A percentile compares a stretch with the other conserved stretches of the same genome.
Evolutionary conservation across 2,329 filamentous ascomycete genomes (phyloP).

Genomic region (Pseudocercospora vitis): DNA sequence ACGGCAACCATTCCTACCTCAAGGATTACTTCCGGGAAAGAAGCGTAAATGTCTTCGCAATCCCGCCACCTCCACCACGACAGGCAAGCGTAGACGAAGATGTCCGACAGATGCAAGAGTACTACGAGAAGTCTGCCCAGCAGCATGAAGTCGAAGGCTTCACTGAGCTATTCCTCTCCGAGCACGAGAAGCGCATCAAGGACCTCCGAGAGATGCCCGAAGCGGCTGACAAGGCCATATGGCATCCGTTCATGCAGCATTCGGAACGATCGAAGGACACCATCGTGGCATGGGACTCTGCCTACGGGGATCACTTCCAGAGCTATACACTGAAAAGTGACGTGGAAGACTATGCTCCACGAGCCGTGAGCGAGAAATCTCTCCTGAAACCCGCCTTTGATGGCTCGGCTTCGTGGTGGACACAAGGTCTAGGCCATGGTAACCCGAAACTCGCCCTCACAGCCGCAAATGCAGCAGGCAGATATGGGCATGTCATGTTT

Average conservation of each 20-base stretch:
- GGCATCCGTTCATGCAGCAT: constrained; percentile 88
- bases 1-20: constrained; percentile 69
- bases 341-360: constrained; percentile 3
- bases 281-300: constrained; percentile 77
- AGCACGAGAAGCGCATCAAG: constrained; percentile 58
- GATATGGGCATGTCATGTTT: constrained; percentile 89
- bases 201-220: constrained; percentile 62
- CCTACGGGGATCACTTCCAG: constrained; percentile 76
- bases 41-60: constrained; percentile 56
- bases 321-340: constrained; percentile 41
- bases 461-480: constrained; percentile 76
- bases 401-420: constrained; percentile 89
- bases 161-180: constrained; percentile 53
- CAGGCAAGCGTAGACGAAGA: constrained; percentile 50
- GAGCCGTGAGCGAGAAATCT: constrained; percentile 25
- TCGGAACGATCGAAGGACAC: constrained; percentile 59
- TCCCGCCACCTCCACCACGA: constrained; percentile 61
- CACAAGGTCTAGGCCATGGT: constrained; percentile 79
- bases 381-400: constrained; percentile 70
- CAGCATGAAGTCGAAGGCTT: constrained; percentile 46
- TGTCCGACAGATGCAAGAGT: constrained; percentile 58
- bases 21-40: constrained; percentile 64
- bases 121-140: constrained; percentile 58
- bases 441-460: constrained; percentile 70
- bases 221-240: constrained; percentile 65